phyloP scores from a whole-genome alignment of 371 early-diverging fungal genomes.

The Rhizopus arrhizus region DNA sequence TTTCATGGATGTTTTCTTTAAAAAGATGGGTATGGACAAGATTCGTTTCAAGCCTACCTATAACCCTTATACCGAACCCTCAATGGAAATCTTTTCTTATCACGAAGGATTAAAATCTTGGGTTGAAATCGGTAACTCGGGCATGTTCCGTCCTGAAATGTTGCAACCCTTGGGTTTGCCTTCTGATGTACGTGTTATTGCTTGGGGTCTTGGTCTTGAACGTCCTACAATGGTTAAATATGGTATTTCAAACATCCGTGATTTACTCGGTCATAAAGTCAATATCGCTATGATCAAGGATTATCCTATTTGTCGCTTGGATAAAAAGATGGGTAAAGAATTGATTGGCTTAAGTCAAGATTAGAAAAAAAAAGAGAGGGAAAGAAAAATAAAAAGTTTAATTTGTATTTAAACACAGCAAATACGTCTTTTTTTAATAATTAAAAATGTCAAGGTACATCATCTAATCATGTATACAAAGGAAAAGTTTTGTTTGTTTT shows the following conservation, averaged over 20 bases:
- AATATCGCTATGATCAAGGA: slow-evolving; percentile 93
- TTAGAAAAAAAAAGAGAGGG: slow-evolving; percentile 6
- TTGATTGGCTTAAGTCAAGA: slow-evolving; percentile 52
- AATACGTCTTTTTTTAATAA: too few species aligned
- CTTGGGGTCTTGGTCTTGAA: slow-evolving; percentile 99
- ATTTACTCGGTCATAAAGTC: slow-evolving; percentile 98
- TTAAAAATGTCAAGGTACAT: too few species aligned
- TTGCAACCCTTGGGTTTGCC: slow-evolving; percentile 96
- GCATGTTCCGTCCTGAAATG: slow-evolving; percentile 99
- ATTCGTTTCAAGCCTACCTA: slow-evolving; percentile 99
- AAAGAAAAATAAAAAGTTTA: too few species aligned
- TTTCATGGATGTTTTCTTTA: slow-evolving; percentile 96
- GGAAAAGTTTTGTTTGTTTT: too few species aligned
- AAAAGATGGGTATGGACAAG: slow-evolving; percentile 93
- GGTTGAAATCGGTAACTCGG: slow-evolving; percentile 99
- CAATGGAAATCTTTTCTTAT: slow-evolving; percentile 99
- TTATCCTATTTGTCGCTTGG: slow-evolving; percentile 88
- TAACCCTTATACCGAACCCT: slow-evolving; percentile 99
- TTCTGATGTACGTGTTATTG: slow-evolving; percentile 96
- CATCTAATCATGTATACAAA: too few species aligned
- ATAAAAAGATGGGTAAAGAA: slow-evolving; percentile 79
- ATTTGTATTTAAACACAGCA: too few species aligned
- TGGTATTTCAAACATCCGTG: slow-evolving; percentile 96
- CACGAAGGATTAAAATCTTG: slow-evolving; percentile 94
- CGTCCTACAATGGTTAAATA: slow-evolving; percentile 99